Conservation (phyloP, 495 filamentous ascomycete species). For the Pyrenula massariospora region DNA sequence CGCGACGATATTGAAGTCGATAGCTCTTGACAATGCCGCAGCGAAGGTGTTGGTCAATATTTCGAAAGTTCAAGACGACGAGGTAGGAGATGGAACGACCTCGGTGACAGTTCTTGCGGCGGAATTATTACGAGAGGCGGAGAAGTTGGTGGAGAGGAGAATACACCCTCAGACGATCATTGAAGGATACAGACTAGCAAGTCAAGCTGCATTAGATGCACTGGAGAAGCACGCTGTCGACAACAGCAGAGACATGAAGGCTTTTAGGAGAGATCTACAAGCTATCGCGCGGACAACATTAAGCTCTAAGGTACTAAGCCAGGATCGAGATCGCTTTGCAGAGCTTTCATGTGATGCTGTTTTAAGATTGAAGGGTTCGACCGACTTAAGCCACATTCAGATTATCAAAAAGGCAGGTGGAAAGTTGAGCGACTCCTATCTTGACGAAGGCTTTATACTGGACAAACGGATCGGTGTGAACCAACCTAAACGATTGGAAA, state of each 20-base stretch:
- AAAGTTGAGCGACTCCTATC: conserved; percentile 91
- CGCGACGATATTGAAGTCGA: conserved; percentile 94
- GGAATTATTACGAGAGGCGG: conserved; percentile 89
- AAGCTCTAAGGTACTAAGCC: conserved; percentile 91
- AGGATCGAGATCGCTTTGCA: conserved; percentile 88
- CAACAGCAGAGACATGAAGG: conserved; percentile 67
- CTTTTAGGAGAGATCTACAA: conserved; percentile 81
- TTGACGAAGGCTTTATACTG: conserved; percentile 95
- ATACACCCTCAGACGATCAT: conserved; percentile 99
- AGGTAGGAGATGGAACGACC: conserved; percentile 92
- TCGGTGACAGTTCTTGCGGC: conserved; percentile 88
- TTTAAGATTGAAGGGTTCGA: conserved; percentile 76
- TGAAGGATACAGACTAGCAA: conserved; percentile 96
- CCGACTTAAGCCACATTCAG: conserved; percentile 94
- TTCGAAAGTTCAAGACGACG: conserved; percentile 98
- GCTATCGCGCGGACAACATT: conserved; percentile 92
- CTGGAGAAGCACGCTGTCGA: conserved; percentile 78
- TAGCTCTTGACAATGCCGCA: conserved; percentile 97
- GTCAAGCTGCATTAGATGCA: conserved; percentile 70
- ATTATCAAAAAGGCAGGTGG: conserved; percentile 99
- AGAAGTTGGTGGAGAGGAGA: conserved; percentile 92
- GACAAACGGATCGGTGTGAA: conserved; percentile 99
- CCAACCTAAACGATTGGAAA: conserved; percentile 93
- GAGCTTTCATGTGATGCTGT: conserved; percentile 88
- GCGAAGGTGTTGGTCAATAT: conserved; percentile 95